These are phyloP conservation scores for Fusarium sp. DNA, from an alignment of 2,329 filamentous ascomycete species.

Conservation along the genomic window DNA sequence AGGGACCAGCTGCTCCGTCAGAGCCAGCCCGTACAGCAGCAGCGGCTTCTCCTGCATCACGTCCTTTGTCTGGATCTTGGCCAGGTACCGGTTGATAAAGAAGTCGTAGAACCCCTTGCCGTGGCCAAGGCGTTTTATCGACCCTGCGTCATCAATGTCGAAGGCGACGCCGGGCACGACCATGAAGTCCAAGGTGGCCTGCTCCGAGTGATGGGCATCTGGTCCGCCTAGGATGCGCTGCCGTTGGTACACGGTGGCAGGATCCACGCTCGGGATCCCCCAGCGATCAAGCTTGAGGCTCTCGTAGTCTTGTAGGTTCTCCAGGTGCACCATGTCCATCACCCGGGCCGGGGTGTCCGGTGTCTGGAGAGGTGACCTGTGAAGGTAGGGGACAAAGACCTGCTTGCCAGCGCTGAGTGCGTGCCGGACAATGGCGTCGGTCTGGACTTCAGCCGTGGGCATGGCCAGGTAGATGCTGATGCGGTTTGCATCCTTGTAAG, in stretches of 20 bases:
- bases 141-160: conserved; percentile 68
- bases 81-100: conserved; percentile 81
- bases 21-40: conserved; percentile 79
- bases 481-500: conserved; percentile 79
- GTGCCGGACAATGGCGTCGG: conserved; percentile 82
- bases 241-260: conserved; percentile 72
- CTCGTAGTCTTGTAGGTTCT: conserved; percentile 80
- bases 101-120: conserved; percentile 98
- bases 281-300: conserved; percentile 82
- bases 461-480: conserved; percentile 95
- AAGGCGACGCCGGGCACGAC: conserved; percentile 95
- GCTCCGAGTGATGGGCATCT: conserved; percentile 57
- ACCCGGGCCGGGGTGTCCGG: conserved; percentile 70
- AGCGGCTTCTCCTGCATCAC: conserved; percentile 53
- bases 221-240: conserved; percentile 79
- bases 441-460: conserved; percentile 88
- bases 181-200: conserved; percentile 79
- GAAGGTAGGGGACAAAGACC: conserved; percentile 92
- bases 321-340: conserved; percentile 95
- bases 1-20: conserved; percentile 85
- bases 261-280: conserved; percentile 90
- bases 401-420: conserved; percentile 82
- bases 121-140: conserved; percentile 84
- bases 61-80: conserved; percentile 55
- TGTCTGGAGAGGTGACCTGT: conserved; percentile 65